These are phyloP conservation scores for Scheffersomyces stipitis DNA, from an alignment of 805 yeast genomes.

Conservation along the genomic window DNA sequence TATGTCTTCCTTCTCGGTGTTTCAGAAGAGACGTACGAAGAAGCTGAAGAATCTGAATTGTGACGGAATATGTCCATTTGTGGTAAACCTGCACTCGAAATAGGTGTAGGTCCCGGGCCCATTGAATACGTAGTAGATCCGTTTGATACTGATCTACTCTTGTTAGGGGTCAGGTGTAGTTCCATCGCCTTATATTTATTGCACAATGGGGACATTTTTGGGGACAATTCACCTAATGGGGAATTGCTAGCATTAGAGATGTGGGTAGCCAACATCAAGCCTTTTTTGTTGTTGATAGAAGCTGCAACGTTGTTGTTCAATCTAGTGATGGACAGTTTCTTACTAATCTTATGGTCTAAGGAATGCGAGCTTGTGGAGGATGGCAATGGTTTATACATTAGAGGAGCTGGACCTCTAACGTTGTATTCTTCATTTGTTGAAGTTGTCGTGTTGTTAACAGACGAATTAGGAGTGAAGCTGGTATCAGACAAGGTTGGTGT, in stretches of 20 bases:
- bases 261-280: slow-evolving; percentile 12
- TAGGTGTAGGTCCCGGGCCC: slow-evolving; percentile 8
- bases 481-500: slow-evolving; percentile 20
- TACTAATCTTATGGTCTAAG: slow-evolving; percentile 12
- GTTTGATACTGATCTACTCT: slow-evolving; percentile 12
- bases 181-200: slow-evolving; percentile 21
- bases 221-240: slow-evolving; percentile 10
- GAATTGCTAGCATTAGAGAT: slow-evolving; percentile 4
- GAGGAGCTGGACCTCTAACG: slow-evolving; percentile 6
- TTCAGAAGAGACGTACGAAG: slow-evolving; percentile 10
- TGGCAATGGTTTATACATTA: slow-evolving; percentile 6
- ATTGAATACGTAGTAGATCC: slow-evolving; percentile 10
- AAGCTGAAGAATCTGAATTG: slow-evolving; percentile 19
- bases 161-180: slow-evolving; percentile 9
- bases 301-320: slow-evolving; percentile 7
- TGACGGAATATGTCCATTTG: slow-evolving; percentile 24
- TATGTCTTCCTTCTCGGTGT: slow-evolving; percentile 17
- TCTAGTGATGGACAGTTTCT: slow-evolving; percentile 17
- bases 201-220: slow-evolving; percentile 17
- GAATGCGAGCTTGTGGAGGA: slow-evolving; percentile 5
- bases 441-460: slow-evolving; percentile 4
- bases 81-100: slow-evolving; percentile 14
- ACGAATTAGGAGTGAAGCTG: slow-evolving; percentile 15
- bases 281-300: slow-evolving; percentile 14
- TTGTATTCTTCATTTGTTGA: slow-evolving; percentile 4